These are phyloP conservation scores for Claviceps pusilla DNA, from an alignment of 2,329 filamentous ascomycete species.

Conservation along the genomic window DNA sequence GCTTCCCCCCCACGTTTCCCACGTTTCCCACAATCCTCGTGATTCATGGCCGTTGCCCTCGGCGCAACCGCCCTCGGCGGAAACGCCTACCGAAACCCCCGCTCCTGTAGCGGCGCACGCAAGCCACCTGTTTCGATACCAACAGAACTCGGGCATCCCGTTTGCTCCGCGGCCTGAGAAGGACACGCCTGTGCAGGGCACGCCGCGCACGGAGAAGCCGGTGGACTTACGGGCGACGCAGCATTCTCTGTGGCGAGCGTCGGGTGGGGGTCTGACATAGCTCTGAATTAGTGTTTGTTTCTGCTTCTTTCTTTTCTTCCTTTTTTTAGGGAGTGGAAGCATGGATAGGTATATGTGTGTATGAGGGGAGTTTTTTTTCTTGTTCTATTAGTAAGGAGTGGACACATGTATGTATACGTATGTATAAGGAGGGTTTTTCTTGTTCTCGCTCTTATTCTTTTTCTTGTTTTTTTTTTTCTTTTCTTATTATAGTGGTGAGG, in stretches of 20 bases:
- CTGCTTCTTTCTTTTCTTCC: no score
- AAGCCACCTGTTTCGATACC: constrained; percentile 20
- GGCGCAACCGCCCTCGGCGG: constrained; percentile 13
- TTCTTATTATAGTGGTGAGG: no score
- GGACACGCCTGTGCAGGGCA: neutral
- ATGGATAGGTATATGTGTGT: no score
- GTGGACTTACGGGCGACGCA: neutral
- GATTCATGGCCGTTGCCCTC: constrained; percentile 20
- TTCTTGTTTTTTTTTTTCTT: no score
- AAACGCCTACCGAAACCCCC: constrained; percentile 13
- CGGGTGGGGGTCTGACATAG: neutral
- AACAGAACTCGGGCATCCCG: constrained; percentile 28
- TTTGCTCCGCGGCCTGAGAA: constrained; percentile 24
- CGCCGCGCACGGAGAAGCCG: neutral
- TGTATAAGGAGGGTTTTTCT: no score
- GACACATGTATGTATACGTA: no score
- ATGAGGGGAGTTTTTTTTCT: no score
- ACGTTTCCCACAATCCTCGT: no score
- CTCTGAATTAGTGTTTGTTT: no score
- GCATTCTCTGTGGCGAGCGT: neutral
- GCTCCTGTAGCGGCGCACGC: constrained; percentile 2
- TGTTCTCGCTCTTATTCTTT: no score
- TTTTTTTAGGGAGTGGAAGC: no score
- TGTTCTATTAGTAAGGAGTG: no score
- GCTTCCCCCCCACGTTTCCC: constrained; percentile 32